Base-by-base conservation (phyloP, 768 basidiomycete genomes). In the Boletus bicolor region DNA sequence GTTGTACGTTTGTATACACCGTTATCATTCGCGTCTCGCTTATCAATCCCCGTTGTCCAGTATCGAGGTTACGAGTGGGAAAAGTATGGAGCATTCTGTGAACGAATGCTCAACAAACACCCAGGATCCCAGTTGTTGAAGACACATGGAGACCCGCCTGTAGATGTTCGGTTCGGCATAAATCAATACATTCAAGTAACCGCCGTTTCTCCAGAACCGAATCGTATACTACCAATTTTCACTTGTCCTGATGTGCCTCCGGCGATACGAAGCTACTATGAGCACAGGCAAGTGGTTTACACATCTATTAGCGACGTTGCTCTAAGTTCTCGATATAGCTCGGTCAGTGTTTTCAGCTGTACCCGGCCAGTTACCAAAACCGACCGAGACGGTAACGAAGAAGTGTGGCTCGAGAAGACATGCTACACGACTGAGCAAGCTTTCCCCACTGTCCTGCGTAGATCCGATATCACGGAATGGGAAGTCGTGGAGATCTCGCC, bases 11-110 rank as follows among this genome's bases (percentile, higher is more conserved):
- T 28, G n/a, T 32, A 14, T 59, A 52, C 24, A 28, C n/a, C 28
- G 5, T 26, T 21, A 9, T 37, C 21, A 1, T 38, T 17, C 37
- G 2, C 30, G 24, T 57, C 11, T 37, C 37, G 35, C 28, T 34
- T 19, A 54, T 21, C 35, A 0, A 34, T 44, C 11, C 61, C 51
- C 57, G 49, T 26, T 39, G 47, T 44, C 44, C 44, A 93, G 91
- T 95, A 95, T 70, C 91, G 96, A 44, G 96, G 94, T 2, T 90
- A 86, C 65, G 93, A 93, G 65, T 93, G 91, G 93, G 95, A 98
- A 74, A 94, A 91, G 65, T 93, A 86, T 58, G 87, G 86, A 7
- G 82, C 88, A 3, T 93, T 90, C 75, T 92, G 91, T 72, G 93
- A 98, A 70, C 78, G 89, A 37, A 90, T 97, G 85, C 82, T 94